Percentiles rank a stretch among this genome's conserved stretches.
Conservation (phyloP, 768 basidiomycete genomes). For the Tremella fuciformis region DNA sequence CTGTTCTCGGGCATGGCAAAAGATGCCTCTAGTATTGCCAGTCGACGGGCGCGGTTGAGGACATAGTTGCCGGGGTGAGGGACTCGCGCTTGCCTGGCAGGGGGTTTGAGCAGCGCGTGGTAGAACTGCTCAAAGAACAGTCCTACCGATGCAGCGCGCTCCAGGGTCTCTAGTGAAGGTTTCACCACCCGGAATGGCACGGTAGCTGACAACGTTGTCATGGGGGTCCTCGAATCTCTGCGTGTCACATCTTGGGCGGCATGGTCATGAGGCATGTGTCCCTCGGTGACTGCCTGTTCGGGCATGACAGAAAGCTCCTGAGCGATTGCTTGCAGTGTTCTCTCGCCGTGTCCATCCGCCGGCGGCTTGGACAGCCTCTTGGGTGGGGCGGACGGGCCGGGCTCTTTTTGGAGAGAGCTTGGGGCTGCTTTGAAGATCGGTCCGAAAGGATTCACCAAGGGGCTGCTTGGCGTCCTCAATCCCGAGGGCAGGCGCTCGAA, state of each 20-base stretch:
- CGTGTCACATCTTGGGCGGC: too few relatives aligned
- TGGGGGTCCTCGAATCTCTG: too few relatives aligned
- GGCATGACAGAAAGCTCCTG: too few relatives aligned
- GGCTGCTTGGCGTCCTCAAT: conserved; percentile 17
- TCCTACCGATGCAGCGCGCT: conserved; percentile 85
- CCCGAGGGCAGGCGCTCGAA: conserved; percentile 26
- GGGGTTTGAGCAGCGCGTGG: conserved; percentile 45
- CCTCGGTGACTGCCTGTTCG: too few relatives aligned
- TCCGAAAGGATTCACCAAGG: conserved; percentile 28
- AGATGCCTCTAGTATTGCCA: conserved; percentile 81
- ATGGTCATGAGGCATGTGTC: too few relatives aligned
- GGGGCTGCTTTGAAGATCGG: conserved; percentile 6
- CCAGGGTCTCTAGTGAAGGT: conserved; percentile 85
- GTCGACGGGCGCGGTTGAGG: conserved; percentile 78
- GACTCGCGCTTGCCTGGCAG: conserved; percentile 41
- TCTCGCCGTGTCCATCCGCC: not conserved
- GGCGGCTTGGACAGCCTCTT: conserved; percentile 2
- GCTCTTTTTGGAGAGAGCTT: not conserved
- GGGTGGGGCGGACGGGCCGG: too few relatives aligned
- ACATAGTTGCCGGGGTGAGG: conserved; percentile 75
- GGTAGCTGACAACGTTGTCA: not conserved
- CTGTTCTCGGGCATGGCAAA: conserved; percentile 55
- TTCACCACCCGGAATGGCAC: conserved; percentile 57
- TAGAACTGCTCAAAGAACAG: conserved; percentile 69
- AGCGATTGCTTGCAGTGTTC: not conserved